Evolutionary conservation across 176 grass and related monocot species (phyloP).

Genomic region (Phyllostachys edulis): DNA sequence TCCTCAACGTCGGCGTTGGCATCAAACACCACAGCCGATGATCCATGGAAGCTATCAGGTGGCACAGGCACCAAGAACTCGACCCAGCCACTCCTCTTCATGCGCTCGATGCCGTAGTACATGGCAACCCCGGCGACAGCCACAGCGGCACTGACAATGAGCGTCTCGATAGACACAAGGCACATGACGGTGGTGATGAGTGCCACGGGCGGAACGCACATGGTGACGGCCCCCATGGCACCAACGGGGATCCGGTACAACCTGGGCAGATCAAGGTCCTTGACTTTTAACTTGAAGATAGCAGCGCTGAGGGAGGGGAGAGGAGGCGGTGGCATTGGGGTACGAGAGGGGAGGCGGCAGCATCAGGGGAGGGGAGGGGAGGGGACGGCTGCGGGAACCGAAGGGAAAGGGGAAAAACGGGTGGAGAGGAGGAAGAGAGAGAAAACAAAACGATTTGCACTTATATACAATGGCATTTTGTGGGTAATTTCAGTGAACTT

Average conservation of each 20-base stretch:
- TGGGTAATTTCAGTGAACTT: too few species aligned
- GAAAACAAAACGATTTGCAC: too few species aligned
- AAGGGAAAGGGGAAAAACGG: too few species aligned
- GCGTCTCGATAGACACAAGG: constrained; percentile 64
- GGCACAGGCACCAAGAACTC: constrained; percentile 54
- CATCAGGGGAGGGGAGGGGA: too few species aligned
- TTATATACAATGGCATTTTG: too few species aligned
- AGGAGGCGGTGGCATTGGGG: too few species aligned
- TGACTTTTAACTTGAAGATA: too few species aligned
- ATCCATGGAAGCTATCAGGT: constrained; percentile 16
- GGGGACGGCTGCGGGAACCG: too few species aligned
- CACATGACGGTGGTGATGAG: constrained; percentile 85
- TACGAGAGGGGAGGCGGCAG: too few species aligned
- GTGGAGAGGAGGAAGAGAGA: too few species aligned
- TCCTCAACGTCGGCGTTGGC: constrained; percentile 36
- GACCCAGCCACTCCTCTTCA: constrained; percentile 51
- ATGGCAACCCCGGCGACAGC: constrained; percentile 45
- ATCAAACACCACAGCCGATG: not conserved
- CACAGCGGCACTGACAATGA: constrained; percentile 53
- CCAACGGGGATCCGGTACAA: constrained; percentile 71
- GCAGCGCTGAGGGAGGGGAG: too few species aligned
- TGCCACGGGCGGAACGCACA: constrained; percentile 64
- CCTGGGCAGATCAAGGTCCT: constrained; percentile 63
- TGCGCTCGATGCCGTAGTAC: constrained; percentile 55
- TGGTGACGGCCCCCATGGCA: constrained; percentile 43